phyloP scores from a whole-genome alignment of 2,329 filamentous ascomycete species.

The Drechslera avenae region DNA sequence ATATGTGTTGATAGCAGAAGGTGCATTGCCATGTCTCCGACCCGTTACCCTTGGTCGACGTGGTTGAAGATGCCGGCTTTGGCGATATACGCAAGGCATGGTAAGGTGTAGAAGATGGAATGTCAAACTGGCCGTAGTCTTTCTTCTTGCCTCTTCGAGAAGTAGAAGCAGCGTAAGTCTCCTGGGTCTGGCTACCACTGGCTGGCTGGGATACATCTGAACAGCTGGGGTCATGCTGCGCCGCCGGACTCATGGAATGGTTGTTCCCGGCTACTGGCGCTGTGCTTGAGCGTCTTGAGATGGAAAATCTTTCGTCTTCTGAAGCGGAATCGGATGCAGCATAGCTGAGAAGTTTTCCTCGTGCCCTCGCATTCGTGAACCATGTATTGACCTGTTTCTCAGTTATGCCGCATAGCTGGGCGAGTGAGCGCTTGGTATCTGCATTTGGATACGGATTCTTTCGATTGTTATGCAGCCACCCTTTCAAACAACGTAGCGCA shows the following conservation, averaged over 20 bases:
- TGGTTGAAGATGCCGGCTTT: slow-evolving; percentile 5
- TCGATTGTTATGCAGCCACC: slow-evolving; percentile 38
- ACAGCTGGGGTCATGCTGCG: neutral
- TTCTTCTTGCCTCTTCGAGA: slow-evolving; percentile 47
- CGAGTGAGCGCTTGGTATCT: slow-evolving; percentile 36
- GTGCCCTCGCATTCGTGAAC: slow-evolving; percentile 44
- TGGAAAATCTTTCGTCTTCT: slow-evolving; percentile 26
- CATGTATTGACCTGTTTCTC: slow-evolving; percentile 45
- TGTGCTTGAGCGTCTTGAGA: slow-evolving; percentile 18
- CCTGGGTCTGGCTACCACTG: neutral
- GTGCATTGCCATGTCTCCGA: slow-evolving; percentile 44
- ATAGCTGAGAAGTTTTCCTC: slow-evolving; percentile 30
- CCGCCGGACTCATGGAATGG: slow-evolving; percentile 11
- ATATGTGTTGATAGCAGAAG: slow-evolving; percentile 36
- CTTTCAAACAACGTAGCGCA: slow-evolving; percentile 34
- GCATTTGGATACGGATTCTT: slow-evolving; percentile 41
- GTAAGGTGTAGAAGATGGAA: slow-evolving; percentile 13
- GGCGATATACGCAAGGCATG: slow-evolving; percentile 14
- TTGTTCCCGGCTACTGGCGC: slow-evolving; percentile 11
- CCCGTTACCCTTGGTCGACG: neutral
- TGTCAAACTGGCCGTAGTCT: slow-evolving; percentile 34
- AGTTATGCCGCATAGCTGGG: slow-evolving; percentile 39
- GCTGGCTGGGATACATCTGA: slow-evolving; percentile 15
- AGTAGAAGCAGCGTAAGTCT: slow-evolving; percentile 16
- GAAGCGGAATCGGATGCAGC: slow-evolving; percentile 15